Evolutionary conservation across 179 eudicot species (phyloP).

Genomic region (Silene coronaria): DNA sequence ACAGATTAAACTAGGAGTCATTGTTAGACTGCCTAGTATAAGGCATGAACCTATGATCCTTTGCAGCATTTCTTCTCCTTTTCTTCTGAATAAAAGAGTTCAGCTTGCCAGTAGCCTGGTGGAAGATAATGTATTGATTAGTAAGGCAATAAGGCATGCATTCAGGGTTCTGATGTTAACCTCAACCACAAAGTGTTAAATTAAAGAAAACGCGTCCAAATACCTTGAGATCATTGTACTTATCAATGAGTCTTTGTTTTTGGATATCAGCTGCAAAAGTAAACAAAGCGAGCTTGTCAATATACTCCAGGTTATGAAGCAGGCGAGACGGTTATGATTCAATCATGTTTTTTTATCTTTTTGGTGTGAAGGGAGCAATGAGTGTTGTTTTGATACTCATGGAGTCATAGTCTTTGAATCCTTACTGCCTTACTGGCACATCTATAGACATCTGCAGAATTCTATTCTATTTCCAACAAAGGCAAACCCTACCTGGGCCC

Average conservation of each 20-base stretch:
- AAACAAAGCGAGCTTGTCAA: conserved; percentile 5
- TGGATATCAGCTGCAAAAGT: conserved; percentile 69
- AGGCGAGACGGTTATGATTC: too few relatives aligned
- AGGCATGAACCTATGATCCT: conserved; percentile 80
- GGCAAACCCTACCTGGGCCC: too few relatives aligned
- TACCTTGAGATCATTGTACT: conserved; percentile 79
- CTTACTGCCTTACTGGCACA: too few relatives aligned
- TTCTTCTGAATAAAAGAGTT: conserved; percentile 65
- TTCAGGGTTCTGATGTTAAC: neutral
- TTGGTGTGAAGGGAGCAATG: too few relatives aligned
- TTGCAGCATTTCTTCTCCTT: conserved; percentile 68
- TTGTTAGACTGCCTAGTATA: conserved; percentile 47
- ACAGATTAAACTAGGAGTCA: conserved; percentile 19
- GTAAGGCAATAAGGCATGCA: neutral
- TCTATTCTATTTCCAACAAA: too few relatives aligned
- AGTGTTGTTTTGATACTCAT: too few relatives aligned
- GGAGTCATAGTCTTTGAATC: too few relatives aligned
- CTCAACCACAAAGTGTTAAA: neutral
- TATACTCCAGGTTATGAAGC: too few relatives aligned
- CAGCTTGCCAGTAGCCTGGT: conserved; percentile 73
- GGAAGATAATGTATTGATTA: conserved; percentile 5
- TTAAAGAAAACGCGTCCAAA: conserved; percentile 5
- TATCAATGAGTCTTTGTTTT: conserved; percentile 54
- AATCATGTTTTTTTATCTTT: too few relatives aligned
- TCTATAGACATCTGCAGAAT: too few relatives aligned